These are phyloP conservation scores for Lomentospora prolificans DNA, from an alignment of 2,329 filamentous ascomycete genomes.

Conservation along the genomic window DNA sequence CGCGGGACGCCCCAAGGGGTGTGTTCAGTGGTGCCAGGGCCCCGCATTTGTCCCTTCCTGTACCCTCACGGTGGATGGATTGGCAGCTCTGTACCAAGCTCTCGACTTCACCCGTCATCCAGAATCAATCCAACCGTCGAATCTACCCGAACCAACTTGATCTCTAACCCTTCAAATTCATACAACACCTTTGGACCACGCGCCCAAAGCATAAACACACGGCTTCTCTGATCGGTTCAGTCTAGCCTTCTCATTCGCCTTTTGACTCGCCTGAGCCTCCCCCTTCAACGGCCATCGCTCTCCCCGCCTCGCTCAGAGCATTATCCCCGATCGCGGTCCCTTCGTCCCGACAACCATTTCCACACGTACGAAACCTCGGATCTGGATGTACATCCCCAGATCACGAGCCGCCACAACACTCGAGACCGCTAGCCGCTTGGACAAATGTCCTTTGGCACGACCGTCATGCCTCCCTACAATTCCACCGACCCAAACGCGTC, in stretches of 20 bases:
- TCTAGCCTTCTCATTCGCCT: too few relatives aligned
- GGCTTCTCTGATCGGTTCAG: too few relatives aligned
- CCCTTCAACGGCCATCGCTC: not conserved
- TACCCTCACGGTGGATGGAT: too few relatives aligned
- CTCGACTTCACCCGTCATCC: too few relatives aligned
- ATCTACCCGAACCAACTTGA: too few relatives aligned
- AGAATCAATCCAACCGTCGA: too few relatives aligned
- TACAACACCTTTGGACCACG: too few relatives aligned
- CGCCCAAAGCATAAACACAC: too few relatives aligned
- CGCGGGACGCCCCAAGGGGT: not conserved
- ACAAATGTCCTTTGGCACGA: slow-evolving; percentile 63
- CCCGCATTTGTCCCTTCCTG: too few relatives aligned
- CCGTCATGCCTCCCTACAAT: slow-evolving; percentile 55
- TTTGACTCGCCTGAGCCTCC: not conserved
- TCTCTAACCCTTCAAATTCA: not conserved
- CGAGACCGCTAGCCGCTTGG: not conserved
- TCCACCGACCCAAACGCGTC: slow-evolving; percentile 63
- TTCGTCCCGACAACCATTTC: not conserved
- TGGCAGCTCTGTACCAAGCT: too few relatives aligned
- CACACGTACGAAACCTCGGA: not conserved
- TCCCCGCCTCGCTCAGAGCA: not conserved
- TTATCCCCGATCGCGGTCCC: too few relatives aligned
- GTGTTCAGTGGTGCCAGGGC: not conserved
- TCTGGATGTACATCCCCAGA: not conserved
- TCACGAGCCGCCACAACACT: not conserved